phyloP scores from a whole-genome alignment of 2,329 filamentous ascomycete species.

The Colletotrichum melonis region DNA sequence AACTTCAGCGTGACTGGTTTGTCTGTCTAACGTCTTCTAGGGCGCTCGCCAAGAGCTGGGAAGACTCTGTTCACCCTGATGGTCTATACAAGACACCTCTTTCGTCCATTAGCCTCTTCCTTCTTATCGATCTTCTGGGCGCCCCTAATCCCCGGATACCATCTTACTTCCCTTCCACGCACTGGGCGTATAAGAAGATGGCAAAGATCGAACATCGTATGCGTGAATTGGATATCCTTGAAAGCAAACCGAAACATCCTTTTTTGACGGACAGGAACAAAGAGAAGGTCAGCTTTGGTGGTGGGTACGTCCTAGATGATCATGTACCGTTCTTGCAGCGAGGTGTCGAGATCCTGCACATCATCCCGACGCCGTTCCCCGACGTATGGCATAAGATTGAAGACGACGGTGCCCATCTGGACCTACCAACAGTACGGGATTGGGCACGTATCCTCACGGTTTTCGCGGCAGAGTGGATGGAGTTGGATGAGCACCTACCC shows the following conservation, averaged over 20 bases:
- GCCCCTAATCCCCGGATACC: conserved; percentile 75
- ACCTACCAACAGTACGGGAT: conserved; percentile 82
- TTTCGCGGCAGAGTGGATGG: conserved; percentile 94
- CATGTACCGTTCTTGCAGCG: conserved; percentile 90
- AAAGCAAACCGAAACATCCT: conserved; percentile 61
- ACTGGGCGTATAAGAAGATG: conserved; percentile 90
- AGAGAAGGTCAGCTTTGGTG: conserved; percentile 53
- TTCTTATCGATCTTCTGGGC: conserved; percentile 92
- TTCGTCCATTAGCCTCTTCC: conserved; percentile 85
- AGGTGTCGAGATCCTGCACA: conserved; percentile 88
- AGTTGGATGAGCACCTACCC: conserved; percentile 64
- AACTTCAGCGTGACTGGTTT: no score
- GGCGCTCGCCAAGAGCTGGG: conserved; percentile 86
- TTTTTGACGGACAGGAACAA: conserved; percentile 78
- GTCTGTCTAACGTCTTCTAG: conserved; percentile 41
- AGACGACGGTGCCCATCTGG: conserved; percentile 87
- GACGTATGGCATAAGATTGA: conserved; percentile 85
- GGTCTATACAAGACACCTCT: conserved; percentile 82
- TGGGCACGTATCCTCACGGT: conserved; percentile 88
- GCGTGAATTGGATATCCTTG: conserved; percentile 73
- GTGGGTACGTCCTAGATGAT: conserved; percentile 79
- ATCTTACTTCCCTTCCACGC: conserved; percentile 89
- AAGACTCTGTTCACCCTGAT: conserved; percentile 73
- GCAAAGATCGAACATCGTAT: conserved; percentile 80
- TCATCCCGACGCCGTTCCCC: conserved; percentile 89